These are phyloP conservation scores for Exsudoporus floridanus DNA, from an alignment of 1,284 basidiomycete species.

Conservation along the genomic window DNA sequence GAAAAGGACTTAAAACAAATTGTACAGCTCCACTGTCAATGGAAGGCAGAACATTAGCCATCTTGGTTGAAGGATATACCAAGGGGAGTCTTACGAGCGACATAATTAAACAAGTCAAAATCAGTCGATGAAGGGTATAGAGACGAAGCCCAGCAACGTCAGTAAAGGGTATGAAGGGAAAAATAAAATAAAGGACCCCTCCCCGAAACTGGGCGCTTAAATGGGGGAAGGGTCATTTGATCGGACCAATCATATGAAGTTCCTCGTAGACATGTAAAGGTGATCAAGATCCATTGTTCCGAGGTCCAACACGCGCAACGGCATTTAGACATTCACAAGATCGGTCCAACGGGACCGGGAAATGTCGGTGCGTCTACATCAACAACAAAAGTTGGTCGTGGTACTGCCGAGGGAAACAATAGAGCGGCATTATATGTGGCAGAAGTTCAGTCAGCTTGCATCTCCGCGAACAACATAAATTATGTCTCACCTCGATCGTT, in stretches of 20 bases:
- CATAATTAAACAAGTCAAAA: slow-evolving; percentile 16
- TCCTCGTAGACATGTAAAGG: slow-evolving; percentile 6
- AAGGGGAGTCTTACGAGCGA: slow-evolving; percentile 23
- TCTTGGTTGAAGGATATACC: neutral
- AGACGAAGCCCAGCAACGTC: slow-evolving; percentile 44
- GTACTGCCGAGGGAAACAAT: slow-evolving; percentile 25
- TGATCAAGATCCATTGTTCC: slow-evolving; percentile 23
- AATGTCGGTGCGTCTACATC: slow-evolving; percentile 4
- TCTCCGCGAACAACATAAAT: slow-evolving; percentile 18
- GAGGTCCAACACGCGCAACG: neutral
- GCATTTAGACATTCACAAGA: slow-evolving; percentile 5
- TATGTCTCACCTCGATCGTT: slow-evolving; percentile 37
- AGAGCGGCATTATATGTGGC: slow-evolving; percentile 5
- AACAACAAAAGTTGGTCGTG: slow-evolving; percentile 27
- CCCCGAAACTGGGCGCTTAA: slow-evolving; percentile 19
- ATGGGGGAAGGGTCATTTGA: slow-evolving; percentile 11
- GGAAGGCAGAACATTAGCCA: slow-evolving; percentile 4
- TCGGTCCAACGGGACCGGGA: slow-evolving; percentile 11
- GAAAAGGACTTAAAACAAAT: slow-evolving; percentile 46
- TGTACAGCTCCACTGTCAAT: slow-evolving; percentile 35
- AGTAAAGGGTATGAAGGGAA: slow-evolving; percentile 12
- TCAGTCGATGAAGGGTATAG: slow-evolving; percentile 25
- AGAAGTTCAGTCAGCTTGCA: slow-evolving; percentile 3
- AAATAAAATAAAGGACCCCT: slow-evolving; percentile 4
- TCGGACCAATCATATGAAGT: slow-evolving; percentile 9